These are phyloP conservation scores for Debaryomycetaceae sp. DNA, from an alignment of 1,139 yeast genomes.

Conservation along the genomic window DNA sequence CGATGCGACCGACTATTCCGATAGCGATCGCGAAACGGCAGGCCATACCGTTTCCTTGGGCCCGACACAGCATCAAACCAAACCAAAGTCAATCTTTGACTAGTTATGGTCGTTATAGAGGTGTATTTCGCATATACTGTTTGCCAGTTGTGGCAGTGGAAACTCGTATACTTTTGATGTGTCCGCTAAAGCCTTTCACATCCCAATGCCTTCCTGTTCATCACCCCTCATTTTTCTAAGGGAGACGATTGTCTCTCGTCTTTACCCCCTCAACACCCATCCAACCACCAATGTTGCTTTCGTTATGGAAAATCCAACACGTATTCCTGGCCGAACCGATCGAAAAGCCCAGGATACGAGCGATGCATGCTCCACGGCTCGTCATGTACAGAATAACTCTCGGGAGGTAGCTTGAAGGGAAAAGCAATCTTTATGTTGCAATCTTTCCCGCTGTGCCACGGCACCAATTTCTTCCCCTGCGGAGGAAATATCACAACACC, in stretches of 20 bases:
- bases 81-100: conserved; percentile 26
- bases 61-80: conserved; percentile 23
- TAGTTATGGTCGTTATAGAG: no score
- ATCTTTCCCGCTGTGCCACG: conserved; percentile 1
- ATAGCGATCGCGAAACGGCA: conserved; percentile 6
- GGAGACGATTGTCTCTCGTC: no score
- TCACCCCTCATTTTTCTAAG: no score
- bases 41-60: conserved; percentile 10
- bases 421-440: conserved; percentile 27
- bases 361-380: conserved; percentile 36
- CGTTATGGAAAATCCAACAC: no score
- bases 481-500: conserved; percentile 31
- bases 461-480: conserved; percentile 10
- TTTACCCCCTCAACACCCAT: no score
- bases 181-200: no score
- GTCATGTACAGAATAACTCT: conserved; percentile 26
- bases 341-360: not conserved
- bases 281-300: no score
- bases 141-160: no score
- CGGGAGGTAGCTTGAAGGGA: conserved; percentile 46
- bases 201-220: no score
- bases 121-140: no score
- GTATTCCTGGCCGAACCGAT: not conserved
- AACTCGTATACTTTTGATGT: no score
- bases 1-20: conserved; percentile 18